These are phyloP conservation scores for Phytophthora pluvialis DNA, from an alignment of 352 stramenopile species.

Conservation along the genomic window DNA sequence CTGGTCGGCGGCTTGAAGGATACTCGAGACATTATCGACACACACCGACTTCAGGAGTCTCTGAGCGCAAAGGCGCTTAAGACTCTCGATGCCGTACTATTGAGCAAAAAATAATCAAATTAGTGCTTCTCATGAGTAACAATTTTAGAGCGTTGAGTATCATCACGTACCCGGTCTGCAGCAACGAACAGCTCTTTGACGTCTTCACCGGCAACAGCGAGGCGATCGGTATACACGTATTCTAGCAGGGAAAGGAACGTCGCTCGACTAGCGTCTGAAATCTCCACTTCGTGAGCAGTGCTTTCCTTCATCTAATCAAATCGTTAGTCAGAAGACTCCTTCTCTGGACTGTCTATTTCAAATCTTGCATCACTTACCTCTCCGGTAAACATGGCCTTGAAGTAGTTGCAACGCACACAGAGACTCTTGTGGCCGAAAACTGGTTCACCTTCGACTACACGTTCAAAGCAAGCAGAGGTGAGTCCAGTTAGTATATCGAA, in stretches of 20 bases:
- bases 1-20: constrained; percentile 96
- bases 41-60: constrained; percentile 94
- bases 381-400: constrained; percentile 89
- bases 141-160: not conserved
- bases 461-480: not conserved
- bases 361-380: constrained; percentile 42
- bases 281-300: constrained; percentile 85
- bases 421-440: constrained; percentile 92
- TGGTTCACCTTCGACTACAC: constrained; percentile 76
- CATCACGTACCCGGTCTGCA: constrained; percentile 71
- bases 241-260: constrained; percentile 96
- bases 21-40: constrained; percentile 95
- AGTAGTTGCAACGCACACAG: constrained; percentile 94
- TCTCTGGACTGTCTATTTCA: not conserved
- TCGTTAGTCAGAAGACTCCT: not conserved
- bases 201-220: constrained; percentile 86
- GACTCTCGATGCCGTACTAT: constrained; percentile 84
- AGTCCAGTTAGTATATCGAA: not conserved
- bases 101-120: constrained; percentile 1
- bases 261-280: constrained; percentile 88
- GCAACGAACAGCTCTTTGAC: constrained; percentile 94
- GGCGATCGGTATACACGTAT: constrained; percentile 96
- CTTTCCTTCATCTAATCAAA: constrained; percentile 89
- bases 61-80: constrained; percentile 94
- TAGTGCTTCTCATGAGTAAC: not conserved